phyloP scores from a whole-genome alignment of 179 eudicot genomes.

The Actinidia arguta region DNA sequence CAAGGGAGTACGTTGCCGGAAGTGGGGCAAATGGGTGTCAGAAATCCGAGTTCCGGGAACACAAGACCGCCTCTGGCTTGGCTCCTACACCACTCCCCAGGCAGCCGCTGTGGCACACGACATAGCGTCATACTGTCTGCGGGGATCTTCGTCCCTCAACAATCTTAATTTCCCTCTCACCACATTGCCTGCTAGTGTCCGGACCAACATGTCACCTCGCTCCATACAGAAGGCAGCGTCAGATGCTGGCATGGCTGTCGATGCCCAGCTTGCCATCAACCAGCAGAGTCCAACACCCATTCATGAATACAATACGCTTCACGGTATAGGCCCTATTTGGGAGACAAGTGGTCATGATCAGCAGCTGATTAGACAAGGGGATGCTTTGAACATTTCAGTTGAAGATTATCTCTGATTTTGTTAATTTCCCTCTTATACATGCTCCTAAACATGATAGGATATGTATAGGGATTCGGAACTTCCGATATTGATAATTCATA shows the following conservation, averaged over 20 bases:
- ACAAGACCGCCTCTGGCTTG: conserved; percentile 47
- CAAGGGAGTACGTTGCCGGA: conserved; percentile 37
- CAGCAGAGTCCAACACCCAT: background rate
- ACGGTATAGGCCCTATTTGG: too few relatives aligned
- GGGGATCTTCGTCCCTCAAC: conserved; percentile 22
- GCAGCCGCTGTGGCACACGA: conserved; percentile 51
- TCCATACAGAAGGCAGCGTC: conserved; percentile 46
- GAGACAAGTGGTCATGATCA: background rate
- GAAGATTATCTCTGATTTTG: conserved; percentile 34
- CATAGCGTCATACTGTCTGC: conserved; percentile 38
- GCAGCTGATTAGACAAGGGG: background rate
- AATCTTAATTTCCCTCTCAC: conserved; percentile 34
- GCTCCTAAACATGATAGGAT: too few relatives aligned
- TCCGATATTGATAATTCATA: too few relatives aligned
- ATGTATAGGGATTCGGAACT: too few relatives aligned
- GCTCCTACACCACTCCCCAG: conserved; percentile 43
- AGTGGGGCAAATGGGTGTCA: conserved; percentile 61
- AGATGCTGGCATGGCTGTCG: conserved; percentile 51
- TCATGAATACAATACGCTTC: background rate
- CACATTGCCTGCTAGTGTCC: conserved; percentile 24
- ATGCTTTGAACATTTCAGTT: conserved; percentile 17
- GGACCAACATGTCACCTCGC: conserved; percentile 32
- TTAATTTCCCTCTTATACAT: too few relatives aligned
- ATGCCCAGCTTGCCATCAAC: conserved; percentile 28
- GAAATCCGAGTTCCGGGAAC: conserved; percentile 50